phyloP scores from a whole-genome alignment of 306 rosid species.

The Cucurbita maxima region DNA sequence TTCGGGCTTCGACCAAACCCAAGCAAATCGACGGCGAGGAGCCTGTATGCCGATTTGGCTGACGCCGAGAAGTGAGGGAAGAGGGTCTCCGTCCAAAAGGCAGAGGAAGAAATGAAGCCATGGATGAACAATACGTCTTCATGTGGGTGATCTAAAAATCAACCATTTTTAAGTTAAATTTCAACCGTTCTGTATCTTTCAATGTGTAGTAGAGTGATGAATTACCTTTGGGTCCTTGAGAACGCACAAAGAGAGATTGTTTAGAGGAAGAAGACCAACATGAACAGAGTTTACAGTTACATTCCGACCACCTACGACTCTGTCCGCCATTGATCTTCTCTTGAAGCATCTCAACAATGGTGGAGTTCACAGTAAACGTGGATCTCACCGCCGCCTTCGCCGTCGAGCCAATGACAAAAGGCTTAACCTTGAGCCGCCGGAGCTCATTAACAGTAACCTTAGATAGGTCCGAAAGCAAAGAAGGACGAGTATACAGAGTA shows the following conservation, averaged over 20 bases:
- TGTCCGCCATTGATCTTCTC: conserved; percentile 34
- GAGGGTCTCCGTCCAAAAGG: conserved; percentile 83
- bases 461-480: conserved; percentile 50
- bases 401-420: neutral
- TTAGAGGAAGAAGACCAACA: conserved; percentile 45
- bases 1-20: conserved; percentile 94
- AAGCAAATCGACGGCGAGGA: conserved; percentile 80
- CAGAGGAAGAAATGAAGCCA: conserved; percentile 82
- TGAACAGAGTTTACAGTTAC: conserved; percentile 58
- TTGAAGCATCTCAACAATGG: conserved; percentile 69
- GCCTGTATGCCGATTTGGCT: conserved; percentile 34
- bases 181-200: neutral
- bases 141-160: conserved; percentile 18
- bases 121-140: conserved; percentile 80
- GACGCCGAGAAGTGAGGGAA: conserved; percentile 56
- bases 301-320: conserved; percentile 73
- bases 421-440: conserved; percentile 20
- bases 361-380: conserved; percentile 34
- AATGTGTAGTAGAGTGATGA: too few species aligned
- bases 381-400: conserved; percentile 18
- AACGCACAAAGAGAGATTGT: conserved; percentile 42
- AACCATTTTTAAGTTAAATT: neutral
- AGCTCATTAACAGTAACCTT: conserved; percentile 30
- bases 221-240: conserved; percentile 45
- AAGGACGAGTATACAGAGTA: conserved; percentile 71